Evolutionary conservation across 495 filamentous ascomycete genomes (phyloP), one percentile per base, ranked within the genome.

Genomic region (Penicillium atrosanguineum): DNA sequence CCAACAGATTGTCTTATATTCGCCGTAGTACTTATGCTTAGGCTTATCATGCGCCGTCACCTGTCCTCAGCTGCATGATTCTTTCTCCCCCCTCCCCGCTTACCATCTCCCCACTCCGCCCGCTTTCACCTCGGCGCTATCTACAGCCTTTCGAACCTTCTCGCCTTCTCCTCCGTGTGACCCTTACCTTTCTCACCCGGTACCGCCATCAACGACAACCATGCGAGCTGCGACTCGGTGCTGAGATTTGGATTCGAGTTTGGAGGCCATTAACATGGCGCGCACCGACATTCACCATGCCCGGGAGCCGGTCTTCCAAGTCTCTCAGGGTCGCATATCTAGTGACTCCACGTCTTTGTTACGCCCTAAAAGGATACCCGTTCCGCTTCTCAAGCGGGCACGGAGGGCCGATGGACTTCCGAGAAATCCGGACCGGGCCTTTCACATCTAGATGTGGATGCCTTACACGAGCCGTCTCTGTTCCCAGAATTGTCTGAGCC

Each of bases 221-320:
- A 67, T 67, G 64, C 52, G 51, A 52, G 36, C 48, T 46, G 49
- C 49, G 31, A 49, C 43, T 46, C 29, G 37, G 43, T 53, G 36
- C 34, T 67, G 41, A 64, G 25, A 19, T 2, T 20, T 29, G 37
- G n/a, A 18, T 48, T 59, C 36, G 21, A 54, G 25, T 50, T 48
- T 56, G 43, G 41, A 50, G 56, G 42, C 44, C 42, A 49, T 44
- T 28, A 23, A 23, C 49, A 69, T 69, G 62, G 64, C 62, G 48
- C 59, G 59, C 46, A 57, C 51, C 19, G 61, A 69, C 48, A 43
- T 52, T 39, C 52, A 53, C 18, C 39, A 47, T 42, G 55, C 44
- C 38, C 61, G 56, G 42, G 67, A 63, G 31, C 47, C 59, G 60
- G 55, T 46, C 25, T 39, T 59, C 34, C 55, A 61, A 41, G 44